Evolutionary conservation across 768 basidiomycete genomes (phyloP), one percentile per base, ranked within the genome.

Genomic region (Exsudoporus frostii): DNA sequence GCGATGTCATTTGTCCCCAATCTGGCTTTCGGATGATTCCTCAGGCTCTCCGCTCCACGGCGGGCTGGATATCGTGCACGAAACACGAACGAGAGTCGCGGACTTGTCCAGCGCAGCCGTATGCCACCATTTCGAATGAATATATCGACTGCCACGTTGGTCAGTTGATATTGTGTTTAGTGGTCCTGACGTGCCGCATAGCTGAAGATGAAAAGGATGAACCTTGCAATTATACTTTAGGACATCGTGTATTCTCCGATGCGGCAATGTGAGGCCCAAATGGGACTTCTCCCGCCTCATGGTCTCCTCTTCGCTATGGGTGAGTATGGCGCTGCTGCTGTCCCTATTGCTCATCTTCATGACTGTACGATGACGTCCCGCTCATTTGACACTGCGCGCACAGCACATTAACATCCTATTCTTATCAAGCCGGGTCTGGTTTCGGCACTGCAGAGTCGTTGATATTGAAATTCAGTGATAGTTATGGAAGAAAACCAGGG

Each of bases 391-490:
- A 24, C 22, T 51, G n/a, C 25, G 22, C 30, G 32, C 49, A 27
- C 20, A 22, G 25, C 8, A 40, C 24, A 7, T n/a, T 36, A 38
- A 11, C 4, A 37, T 30, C 36, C 9, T 30, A 20, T 33, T 56
- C 32, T 33, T 19, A 20, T 27, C 42, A 33, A n/a, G 17, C 34
- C 25, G 7, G 22, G 36, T 27, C 33, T 27, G 29, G 48, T 51
- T 50, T 32, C 46, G 48, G 44, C 48, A 50, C 41, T 36, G 34
- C 40, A 29, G 43, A 43, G 29, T 51, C 42, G 39, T 54, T 45
- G 48, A 50, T 30, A 25, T 32, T 64, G 53, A 59, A 59, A 65
- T 65, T 67, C 54, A 56, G 50, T 65, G 54, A 62, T 62, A 36
- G 56, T 30, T 62, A 66, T 67, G 65, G 65, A 67, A 56, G 60